Conservation (phyloP, 2,329 filamentous ascomycete genomes). For the Venturia carpophila region DNA sequence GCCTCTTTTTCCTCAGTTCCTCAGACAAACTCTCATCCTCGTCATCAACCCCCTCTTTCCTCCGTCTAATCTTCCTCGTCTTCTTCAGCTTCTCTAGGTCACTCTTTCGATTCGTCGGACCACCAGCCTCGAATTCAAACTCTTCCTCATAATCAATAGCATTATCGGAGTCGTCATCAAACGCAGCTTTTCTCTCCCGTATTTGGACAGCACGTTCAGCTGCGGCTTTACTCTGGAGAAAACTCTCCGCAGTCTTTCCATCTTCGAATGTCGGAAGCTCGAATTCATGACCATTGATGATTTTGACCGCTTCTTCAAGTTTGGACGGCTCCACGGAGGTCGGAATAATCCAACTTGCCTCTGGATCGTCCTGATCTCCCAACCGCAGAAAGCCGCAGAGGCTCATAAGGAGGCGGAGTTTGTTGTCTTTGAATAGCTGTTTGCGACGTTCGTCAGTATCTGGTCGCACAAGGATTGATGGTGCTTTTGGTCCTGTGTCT, state of each 20-base stretch:
- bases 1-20: conserved; percentile 49
- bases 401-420: conserved; percentile 76
- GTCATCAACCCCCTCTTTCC: conserved; percentile 47
- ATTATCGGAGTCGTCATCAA: conserved; percentile 63
- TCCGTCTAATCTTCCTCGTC: conserved; percentile 45
- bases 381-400: conserved; percentile 62
- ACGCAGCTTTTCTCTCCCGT: conserved; percentile 41
- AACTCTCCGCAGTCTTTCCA: conserved; percentile 63
- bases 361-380: conserved; percentile 61
- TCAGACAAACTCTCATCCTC: conserved; percentile 54
- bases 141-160: conserved; percentile 46
- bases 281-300: conserved; percentile 71
- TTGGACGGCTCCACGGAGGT: conserved; percentile 44
- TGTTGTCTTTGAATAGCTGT: conserved; percentile 82
- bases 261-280: conserved; percentile 71
- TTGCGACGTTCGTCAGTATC: conserved; percentile 54
- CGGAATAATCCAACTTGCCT: conserved; percentile 73
- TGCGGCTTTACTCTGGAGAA: conserved; percentile 64
- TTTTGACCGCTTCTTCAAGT: conserved; percentile 60
- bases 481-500: conserved; percentile 32
- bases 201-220: conserved; percentile 32
- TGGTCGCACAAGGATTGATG: conserved; percentile 44
- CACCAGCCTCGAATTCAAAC: conserved; percentile 58
- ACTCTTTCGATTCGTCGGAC: conserved; percentile 51
- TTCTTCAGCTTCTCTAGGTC: conserved; percentile 41